phyloP scores from a whole-genome alignment of 208 protist species.

The Leptomonas pyrrhocoris region DNA sequence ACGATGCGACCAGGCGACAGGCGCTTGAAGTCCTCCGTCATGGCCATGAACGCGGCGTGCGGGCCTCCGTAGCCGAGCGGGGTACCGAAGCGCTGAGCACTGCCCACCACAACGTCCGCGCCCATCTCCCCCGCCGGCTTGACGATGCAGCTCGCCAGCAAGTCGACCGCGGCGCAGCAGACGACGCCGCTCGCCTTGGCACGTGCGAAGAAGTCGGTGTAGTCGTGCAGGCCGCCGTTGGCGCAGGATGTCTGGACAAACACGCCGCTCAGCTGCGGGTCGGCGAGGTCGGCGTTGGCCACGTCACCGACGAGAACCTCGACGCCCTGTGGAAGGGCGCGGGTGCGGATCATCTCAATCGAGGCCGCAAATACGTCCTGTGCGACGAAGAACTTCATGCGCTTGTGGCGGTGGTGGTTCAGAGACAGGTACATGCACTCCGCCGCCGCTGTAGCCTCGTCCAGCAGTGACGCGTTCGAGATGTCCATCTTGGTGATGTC shows the following conservation, averaged over 20 bases:
- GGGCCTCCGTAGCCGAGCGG: conserved; percentile 96
- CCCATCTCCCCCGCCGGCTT: conserved; percentile 95
- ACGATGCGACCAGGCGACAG: conserved; percentile 96
- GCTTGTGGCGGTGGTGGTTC: conserved; percentile 57
- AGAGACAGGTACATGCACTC: conserved; percentile 78
- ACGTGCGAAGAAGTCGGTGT: conserved; percentile 58
- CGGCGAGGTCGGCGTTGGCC: conserved; percentile 55
- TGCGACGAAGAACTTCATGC: conserved; percentile 71
- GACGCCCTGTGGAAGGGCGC: conserved; percentile 83
- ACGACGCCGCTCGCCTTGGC: conserved; percentile 71
- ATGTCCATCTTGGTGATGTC: conserved; percentile 96
- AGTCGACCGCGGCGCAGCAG: conserved; percentile 89
- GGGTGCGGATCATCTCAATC: conserved; percentile 78
- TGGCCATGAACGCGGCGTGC: conserved; percentile 97
- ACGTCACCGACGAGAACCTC: conserved; percentile 88
- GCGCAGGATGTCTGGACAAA: conserved; percentile 96
- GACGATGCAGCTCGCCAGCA: conserved; percentile 93
- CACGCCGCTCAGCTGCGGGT: conserved; percentile 76
- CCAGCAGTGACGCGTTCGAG: conserved; percentile 97
- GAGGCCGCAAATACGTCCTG: conserved; percentile 60
- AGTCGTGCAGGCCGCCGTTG: conserved; percentile 88
- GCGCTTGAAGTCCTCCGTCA: conserved; percentile 88
- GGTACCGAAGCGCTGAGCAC: conserved; percentile 95
- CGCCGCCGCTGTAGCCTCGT: conserved; percentile 85
- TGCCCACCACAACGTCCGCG: conserved; percentile 95